These are phyloP conservation scores for Nannochloris sp. DNA, from an alignment of 139 green algal genomes.

Conservation along the genomic window DNA sequence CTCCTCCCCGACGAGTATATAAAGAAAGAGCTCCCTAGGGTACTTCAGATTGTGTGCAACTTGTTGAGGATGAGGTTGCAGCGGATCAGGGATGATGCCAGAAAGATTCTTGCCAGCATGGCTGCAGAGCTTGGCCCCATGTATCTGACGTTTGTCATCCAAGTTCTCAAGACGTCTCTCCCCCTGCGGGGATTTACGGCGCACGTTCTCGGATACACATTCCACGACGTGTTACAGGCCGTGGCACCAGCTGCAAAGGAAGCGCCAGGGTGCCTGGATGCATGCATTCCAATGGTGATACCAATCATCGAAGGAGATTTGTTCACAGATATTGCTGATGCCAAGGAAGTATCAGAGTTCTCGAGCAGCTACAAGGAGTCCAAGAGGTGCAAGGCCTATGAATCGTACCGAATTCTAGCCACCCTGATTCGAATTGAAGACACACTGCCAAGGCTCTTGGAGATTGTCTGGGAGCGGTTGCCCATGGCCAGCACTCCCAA, in stretches of 20 bases:
- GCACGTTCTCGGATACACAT: conserved; percentile 82
- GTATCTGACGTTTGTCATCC: conserved; percentile 51
- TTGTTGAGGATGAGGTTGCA: conserved; percentile 57
- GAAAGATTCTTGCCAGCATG: conserved; percentile 61
- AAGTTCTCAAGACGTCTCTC: conserved; percentile 44
- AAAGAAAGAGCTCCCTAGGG: conserved; percentile 48
- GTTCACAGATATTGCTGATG: conserved; percentile 64
- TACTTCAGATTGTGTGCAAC: conserved; percentile 58
- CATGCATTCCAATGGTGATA: conserved; percentile 46
- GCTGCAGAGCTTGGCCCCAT: conserved; percentile 56
- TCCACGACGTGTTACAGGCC: conserved; percentile 64
- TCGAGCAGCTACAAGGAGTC: conserved; percentile 69
- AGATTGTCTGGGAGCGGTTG: conserved; percentile 29
- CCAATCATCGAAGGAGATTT: conserved; percentile 73
- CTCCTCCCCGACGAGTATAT: conserved; percentile 59
- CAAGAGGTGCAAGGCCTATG: conserved; percentile 54
- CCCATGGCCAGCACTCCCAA: conserved; percentile 38
- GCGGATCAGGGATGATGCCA: conserved; percentile 62
- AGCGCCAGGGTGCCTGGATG: conserved; percentile 46
- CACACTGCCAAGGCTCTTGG: conserved; percentile 35
- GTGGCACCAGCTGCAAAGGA: conserved; percentile 13
- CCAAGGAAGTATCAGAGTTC: conserved; percentile 65
- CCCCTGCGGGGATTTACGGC: conserved; percentile 63
- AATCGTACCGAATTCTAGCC: conserved; percentile 68
- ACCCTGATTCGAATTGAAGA: conserved; percentile 46